Evolutionary conservation across 805 yeast genomes (phyloP), one percentile per base, ranked within the genome.

Genomic region (Tetrapisispora phaffii): DNA sequence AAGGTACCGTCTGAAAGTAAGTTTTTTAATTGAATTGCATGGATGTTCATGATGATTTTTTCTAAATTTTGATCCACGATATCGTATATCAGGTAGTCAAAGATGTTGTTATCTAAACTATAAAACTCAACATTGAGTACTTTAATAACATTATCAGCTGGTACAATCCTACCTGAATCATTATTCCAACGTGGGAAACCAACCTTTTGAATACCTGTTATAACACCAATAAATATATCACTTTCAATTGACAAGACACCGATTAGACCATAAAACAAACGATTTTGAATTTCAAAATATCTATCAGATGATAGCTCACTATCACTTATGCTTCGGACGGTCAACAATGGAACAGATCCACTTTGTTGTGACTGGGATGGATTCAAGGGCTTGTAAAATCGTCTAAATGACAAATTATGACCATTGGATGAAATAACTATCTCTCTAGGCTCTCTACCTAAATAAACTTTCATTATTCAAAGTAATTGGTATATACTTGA

Each of bases 1-100:
- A 90, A 93, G 1, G 89, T 79, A 2, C 97, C 97, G 58, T 82
- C 84, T 28, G 79, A 70, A 41, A 90, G n/a, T 70, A 35, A 90
- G 69, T 60, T 84, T 88, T 49, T 81, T 75, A 34, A 89, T 60
- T 41, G 79, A 82, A 17, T 75, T 75, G 57, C 97, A 88, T 0
- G 97, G 97, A 59, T 88, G 95, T 47, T 76, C 81, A 37, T 56
- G 52, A 3, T 66, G 59, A 23, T 60, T 57, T 41, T 66, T n/a
- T 63, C 65, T 31, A 52, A 50, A 39, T 49, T 54, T 39, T 54
- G 53, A 46, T 57, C 57, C 1, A 57, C 42, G 36, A 50, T 44
- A 36, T 55, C 61, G 41, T 52, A 58, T 38, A 47, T 57, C 41
- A 62, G 49, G 17, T 45, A 42, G 57, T 82, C 90, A 55, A 62